A percentile compares a stretch with the other conserved stretches of the same genome.
These are phyloP conservation scores for Chrysosporium queenslandicum DNA, from an alignment of 2,329 filamentous ascomycete species.

Conservation along the genomic window DNA sequence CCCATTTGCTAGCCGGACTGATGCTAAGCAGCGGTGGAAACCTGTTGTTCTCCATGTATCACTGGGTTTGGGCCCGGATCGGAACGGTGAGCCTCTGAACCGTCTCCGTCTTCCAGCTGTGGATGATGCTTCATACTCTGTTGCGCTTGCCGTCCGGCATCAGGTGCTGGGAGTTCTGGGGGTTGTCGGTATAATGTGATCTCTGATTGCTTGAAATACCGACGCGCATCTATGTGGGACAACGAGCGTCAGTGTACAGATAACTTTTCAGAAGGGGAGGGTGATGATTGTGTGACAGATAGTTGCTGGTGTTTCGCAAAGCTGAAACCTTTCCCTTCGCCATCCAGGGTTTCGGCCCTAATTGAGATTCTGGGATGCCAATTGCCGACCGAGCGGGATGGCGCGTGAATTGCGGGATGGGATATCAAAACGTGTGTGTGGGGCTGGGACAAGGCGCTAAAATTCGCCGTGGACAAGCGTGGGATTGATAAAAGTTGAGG, in stretches of 20 bases:
- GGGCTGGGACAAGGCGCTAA: slow-evolving; percentile 4
- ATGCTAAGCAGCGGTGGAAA: neutral
- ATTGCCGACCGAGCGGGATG: slow-evolving; percentile 16
- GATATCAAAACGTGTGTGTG: neutral
- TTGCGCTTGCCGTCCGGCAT: neutral
- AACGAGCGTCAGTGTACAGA: neutral
- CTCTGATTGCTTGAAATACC: slow-evolving; percentile 99
- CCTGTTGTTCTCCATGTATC: neutral
- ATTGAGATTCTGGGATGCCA: slow-evolving; percentile 10
- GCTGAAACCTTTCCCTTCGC: neutral
- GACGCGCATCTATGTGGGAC: slow-evolving; percentile 62
- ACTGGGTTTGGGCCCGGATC: neutral
- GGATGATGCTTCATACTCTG: neutral
- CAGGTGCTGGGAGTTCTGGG: slow-evolving; percentile 27
- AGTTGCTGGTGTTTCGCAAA: no score
- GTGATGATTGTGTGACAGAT: no score
- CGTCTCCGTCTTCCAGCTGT: neutral
- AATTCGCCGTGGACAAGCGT: neutral
- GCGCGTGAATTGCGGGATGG: neutral
- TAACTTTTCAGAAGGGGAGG: no score
- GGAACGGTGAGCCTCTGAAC: neutral
- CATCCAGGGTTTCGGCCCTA: neutral
- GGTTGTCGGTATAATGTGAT: slow-evolving; percentile 88
- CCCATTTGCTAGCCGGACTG: neutral
- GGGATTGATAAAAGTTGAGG: neutral